Base-by-base conservation (phyloP, 345 rosid species). In the Ceriops tagal region DNA sequence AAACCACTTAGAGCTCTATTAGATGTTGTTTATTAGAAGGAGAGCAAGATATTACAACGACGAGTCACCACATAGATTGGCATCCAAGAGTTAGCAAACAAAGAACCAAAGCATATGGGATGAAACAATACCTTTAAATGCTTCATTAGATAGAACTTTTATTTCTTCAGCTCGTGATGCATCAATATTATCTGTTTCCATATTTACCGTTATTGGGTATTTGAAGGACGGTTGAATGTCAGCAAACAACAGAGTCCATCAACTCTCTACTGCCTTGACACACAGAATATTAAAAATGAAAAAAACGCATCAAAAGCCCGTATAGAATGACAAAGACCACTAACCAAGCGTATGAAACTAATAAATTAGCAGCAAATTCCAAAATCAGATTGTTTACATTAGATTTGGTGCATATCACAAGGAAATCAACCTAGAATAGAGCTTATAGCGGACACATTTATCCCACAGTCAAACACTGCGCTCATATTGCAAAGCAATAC, bases 61-160 rank as follows among this genome's bases (percentile, higher is more conserved):
- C 28, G 4, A 8, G 5, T 10, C 19, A 56, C 59, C 18, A 57
- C 11, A 1, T n/a, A 31, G 21, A 59, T 22, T 53, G 18, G 18
- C 3, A 51, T n/a, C 58, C 31, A 28, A 35, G 20, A 18, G 5
- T 35, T 35, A 52, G 37, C 28, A 16, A 53, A 53, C 9, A 22
- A 21, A n/a, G 32, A 22, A 8, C 6, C 24, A 18, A 62, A 47
- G 22, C 8, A 5, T 0, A 51, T 27, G 66, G 18, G 10, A 24
- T 31, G 31, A 19, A 52, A 1, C 13, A 11, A 32, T 58, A 83
- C 90, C 90, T 77, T 82, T 86, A 60, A 83, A 86, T 9, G 84
- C 87, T 68, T 83, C 90, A 73, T 86, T 86, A 43, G 87, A 87
- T 6, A 73, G 75, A 61, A 67, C 69, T 83, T 86, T 86, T 59